Evolutionary conservation across 345 rosid genomes (phyloP), one percentile per base, ranked within the genome.

Genomic region (Euphorbia peplus): DNA sequence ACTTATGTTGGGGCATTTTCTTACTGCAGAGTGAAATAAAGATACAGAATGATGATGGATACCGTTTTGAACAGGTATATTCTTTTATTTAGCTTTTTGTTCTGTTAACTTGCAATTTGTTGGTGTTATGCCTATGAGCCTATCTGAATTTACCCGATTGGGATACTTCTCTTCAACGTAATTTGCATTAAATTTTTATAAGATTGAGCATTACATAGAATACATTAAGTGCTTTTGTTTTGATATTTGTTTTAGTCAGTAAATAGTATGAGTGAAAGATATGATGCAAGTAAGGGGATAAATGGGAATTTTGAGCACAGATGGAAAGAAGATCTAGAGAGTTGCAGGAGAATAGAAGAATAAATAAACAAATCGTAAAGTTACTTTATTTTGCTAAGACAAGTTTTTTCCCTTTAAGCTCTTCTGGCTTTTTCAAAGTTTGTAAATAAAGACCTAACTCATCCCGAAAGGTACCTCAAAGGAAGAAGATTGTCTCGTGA

Each of bases 41-140:
- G 39, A 82, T 87, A 73, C 98, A 91, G 77, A 93, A 91, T 47
- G 82, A 73, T 18, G 96, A 89, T 67, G 30, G 73, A 51, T 89
- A 93, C 71, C 92, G 97, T 70, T 89, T 84, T 76, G 98, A 91
- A 71, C 98, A 93, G 97, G 98, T 90, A 82, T 54, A 22, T 50
- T 42, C 39, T 16, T 35, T 63, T 53, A 19, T 15, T 69, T 22
- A 4, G 12, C 26, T 64, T 46, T 60, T n/a, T 52, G 69, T 32
- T 30, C 13, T 32, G 44, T 50, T 55, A 60, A 21, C 51, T 48
- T 61, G 47, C 26, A 29, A 4, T 61, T n/a, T 42, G n/a, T n/a
- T n/a, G n/a, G n/a, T n/a, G n/a, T n/a, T 22, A 48, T 16, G 19
- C 41, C 15, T 52, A 1, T 62, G 46, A 62, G 37, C 51, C 32